Percentiles rank a stretch among this genome's conserved stretches.
Evolutionary conservation across 306 rosid genomes (phyloP).

Genomic region (Ormosia semicastrata): DNA sequence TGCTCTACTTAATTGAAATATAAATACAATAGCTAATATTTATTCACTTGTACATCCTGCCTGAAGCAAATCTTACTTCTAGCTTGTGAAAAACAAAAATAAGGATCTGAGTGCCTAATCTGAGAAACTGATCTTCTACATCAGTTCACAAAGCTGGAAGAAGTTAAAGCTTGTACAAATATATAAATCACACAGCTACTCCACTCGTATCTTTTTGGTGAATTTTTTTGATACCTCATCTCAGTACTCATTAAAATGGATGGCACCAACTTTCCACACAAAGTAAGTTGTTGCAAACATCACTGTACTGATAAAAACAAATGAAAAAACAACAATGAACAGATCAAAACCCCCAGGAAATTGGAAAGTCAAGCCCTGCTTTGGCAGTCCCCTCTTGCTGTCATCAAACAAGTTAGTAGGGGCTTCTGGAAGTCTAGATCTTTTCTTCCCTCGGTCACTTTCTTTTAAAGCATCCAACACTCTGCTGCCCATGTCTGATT

Average conservation of each 20-base stretch:
- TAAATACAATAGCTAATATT: too few relatives aligned
- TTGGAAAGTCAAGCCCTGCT: constrained; percentile 64
- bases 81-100: background rate
- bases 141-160: constrained; percentile 16
- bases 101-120: too few relatives aligned
- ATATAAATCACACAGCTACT: constrained; percentile 21
- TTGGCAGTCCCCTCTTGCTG: constrained; percentile 80
- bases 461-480: constrained; percentile 79
- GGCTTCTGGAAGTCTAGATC: constrained; percentile 88
- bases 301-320: constrained; percentile 79
- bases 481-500: constrained; percentile 68
- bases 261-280: constrained; percentile 98
- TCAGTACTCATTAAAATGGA: constrained; percentile 90
- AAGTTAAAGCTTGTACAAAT: constrained; percentile 21
- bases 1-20: too few relatives aligned
- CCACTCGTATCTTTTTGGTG: background rate
- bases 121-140: background rate
- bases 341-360: constrained; percentile 83
- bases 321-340: constrained; percentile 59
- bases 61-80: constrained; percentile 14
- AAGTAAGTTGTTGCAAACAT: constrained; percentile 93
- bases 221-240: constrained; percentile 14
- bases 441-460: constrained; percentile 79
- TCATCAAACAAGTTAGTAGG: constrained; percentile 85
- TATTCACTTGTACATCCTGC: constrained; percentile 12